Evolutionary conservation across 169 alveolate species (phyloP), one percentile per base, ranked within the genome.

Genomic region (Cryptosporidium sp.): DNA sequence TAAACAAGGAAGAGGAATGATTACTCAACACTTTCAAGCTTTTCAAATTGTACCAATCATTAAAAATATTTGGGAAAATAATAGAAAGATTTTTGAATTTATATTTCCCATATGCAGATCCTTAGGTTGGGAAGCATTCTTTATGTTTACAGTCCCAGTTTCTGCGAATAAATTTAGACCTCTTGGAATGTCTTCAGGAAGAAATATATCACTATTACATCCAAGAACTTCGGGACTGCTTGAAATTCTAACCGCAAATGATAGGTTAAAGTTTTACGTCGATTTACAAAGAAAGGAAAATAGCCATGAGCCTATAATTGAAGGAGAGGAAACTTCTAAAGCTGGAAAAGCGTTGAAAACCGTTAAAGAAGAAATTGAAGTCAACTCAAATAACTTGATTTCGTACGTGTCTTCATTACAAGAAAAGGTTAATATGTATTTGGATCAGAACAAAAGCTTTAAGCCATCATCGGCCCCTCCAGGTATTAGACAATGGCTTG

Each of bases 401-500:
- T 59, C 80, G 1, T 75, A 80, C 50, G 87, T 85, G 0, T 86
- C 92, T 59, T 68, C 86, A 51, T 7, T 84, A 39, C 91, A 84
- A 58, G 85, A 80, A 41, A 92, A 59, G 62, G 23, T 84, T 6
- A 75, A 86, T 43, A 29, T 51, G 7, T 80, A 58, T 39, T 45
- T 91, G 91, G 93, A 84, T 86, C 92, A 91, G 91, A 86, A 92
- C 69, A 73, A 92, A 85, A 94, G 92, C 86, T 70, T 84, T 84
- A 91, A 93, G 86, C 95, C 92, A 85, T 85, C 91, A 18, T 51
- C 91, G 21, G 61, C 85, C n/a, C 39, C 92, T 43, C 96, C 96
- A 21, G 99, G 99, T 50, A 91, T 98, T 18, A 94, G 98, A 50
- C 98, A 98, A 91, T 93, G 97, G 61, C 91, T 98, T 68, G 99